Evolutionary conservation across 1,284 basidiomycete species (phyloP).

Genomic region (Rhodotorula sp.): DNA sequence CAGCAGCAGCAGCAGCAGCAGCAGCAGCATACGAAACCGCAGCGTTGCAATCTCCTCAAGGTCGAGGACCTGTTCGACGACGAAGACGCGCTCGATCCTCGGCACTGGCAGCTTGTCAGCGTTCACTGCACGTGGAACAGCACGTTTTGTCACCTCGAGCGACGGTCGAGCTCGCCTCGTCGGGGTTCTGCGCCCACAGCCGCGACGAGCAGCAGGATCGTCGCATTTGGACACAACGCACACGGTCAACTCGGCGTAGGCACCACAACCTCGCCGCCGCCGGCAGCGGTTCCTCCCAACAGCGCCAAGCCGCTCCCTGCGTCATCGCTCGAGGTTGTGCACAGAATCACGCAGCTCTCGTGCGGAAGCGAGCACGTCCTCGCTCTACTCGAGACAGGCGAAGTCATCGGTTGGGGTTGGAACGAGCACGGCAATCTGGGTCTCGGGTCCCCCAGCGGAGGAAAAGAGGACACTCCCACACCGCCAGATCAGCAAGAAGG

Average conservation of each 20-base stretch:
- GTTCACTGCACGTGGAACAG: conserved; percentile 77
- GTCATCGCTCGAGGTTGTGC: not conserved
- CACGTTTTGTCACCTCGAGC: conserved; percentile 58
- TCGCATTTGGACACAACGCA: conserved; percentile 60
- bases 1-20: not conserved
- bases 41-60: not conserved
- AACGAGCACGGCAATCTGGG: conserved; percentile 93
- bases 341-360: conserved; percentile 46
- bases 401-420: conserved; percentile 84
- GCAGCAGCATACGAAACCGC: not conserved
- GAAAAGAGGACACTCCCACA: too few relatives aligned
- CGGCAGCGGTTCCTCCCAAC: not conserved
- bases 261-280: not conserved
- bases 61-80: not conserved
- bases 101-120: not conserved
- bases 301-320: too few relatives aligned
- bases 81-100: not conserved
- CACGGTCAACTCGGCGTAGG: conserved; percentile 62
- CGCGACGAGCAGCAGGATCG: not conserved
- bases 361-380: conserved; percentile 83
- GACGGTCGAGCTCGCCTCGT: conserved; percentile 45
- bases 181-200: not conserved
- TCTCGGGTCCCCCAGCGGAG: conserved; percentile 50
- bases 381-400: conserved; percentile 46
- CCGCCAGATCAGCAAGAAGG: conserved; percentile 3